These are phyloP conservation scores for Metschnikowia matae DNA, from an alignment of 805 yeast species.

Conservation along the genomic window DNA sequence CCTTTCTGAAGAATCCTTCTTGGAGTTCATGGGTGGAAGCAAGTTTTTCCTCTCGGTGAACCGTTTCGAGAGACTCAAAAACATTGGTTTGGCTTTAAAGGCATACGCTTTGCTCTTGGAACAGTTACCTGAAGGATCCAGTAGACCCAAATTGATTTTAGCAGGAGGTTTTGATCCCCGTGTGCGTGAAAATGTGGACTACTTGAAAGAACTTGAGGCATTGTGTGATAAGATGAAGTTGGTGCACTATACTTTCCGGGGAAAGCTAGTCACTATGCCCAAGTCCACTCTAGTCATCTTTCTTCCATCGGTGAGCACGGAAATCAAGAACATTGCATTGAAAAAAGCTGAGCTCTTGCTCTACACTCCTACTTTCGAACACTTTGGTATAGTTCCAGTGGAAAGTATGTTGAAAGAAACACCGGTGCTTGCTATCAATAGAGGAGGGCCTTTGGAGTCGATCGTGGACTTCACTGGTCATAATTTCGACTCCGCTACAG, in stretches of 20 bases:
- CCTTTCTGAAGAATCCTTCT: constrained; percentile 26
- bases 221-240: constrained; percentile 46
- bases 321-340: constrained; percentile 60
- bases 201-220: constrained; percentile 55
- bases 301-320: constrained; percentile 72
- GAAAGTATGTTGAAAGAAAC: constrained; percentile 86
- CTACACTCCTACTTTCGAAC: constrained; percentile 90
- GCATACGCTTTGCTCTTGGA: constrained; percentile 50
- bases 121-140: constrained; percentile 24
- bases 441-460: constrained; percentile 93
- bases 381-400: constrained; percentile 95
- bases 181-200: constrained; percentile 70
- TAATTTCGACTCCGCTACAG: constrained; percentile 47
- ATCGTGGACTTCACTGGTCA: constrained; percentile 35
- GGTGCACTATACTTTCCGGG: constrained; percentile 42
- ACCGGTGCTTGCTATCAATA: constrained; percentile 80
- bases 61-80: constrained; percentile 84
- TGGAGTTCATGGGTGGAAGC: constrained; percentile 30
- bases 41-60: constrained; percentile 69
- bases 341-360: constrained; percentile 55
- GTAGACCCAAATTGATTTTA: constrained; percentile 52
- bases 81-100: constrained; percentile 70
- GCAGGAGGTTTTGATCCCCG: constrained; percentile 91
- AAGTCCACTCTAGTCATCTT: constrained; percentile 54
- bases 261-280: constrained; percentile 33